Evolutionary conservation across 2,329 filamentous ascomycete species (phyloP).

Genomic region (Clathrospora elynae): DNA sequence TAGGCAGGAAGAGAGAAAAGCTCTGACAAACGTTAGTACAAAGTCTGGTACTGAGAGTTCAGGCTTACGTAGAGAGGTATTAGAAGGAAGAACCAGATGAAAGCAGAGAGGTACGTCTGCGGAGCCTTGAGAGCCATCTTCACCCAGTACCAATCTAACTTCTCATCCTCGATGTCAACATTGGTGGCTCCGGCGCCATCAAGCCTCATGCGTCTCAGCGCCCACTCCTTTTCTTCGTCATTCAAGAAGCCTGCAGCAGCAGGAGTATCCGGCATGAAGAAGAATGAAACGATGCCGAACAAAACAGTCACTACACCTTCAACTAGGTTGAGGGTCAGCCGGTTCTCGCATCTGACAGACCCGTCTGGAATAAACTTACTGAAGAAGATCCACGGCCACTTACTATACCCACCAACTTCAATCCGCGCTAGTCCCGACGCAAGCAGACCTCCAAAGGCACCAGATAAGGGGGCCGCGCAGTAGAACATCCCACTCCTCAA

Average conservation of each 20-base stretch:
- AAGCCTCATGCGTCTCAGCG: conserved; percentile 35
- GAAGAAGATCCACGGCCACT: conserved; percentile 43
- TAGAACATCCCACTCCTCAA: conserved; percentile 49
- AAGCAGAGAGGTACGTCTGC: conserved; percentile 49
- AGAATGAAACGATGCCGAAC: conserved; percentile 55
- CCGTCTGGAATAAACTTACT: conserved; percentile 14
- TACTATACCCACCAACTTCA: conserved; percentile 43
- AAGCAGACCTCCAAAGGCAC: conserved; percentile 52
- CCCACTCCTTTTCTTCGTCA: conserved; percentile 34
- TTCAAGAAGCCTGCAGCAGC: conserved; percentile 42
- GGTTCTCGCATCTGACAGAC: no score
- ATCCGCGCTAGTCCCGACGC: conserved; percentile 52
- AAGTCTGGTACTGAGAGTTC: not conserved
- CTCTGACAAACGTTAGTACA: conserved; percentile 19
- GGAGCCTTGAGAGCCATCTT: conserved; percentile 37
- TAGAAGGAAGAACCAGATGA: conserved; percentile 47
- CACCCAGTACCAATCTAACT: conserved; percentile 52
- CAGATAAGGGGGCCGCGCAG: conserved; percentile 47
- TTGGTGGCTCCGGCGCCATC: conserved; percentile 34
- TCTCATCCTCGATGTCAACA: conserved; percentile 45
- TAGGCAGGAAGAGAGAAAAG: conserved; percentile 49
- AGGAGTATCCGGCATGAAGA: conserved; percentile 58
- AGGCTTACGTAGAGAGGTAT: conserved; percentile 51
- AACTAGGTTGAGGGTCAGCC: no score
- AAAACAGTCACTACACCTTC: conserved; percentile 38